phyloP scores from a whole-genome alignment of 2,329 filamentous ascomycete species.

The Scopulariopsis brevicaulis region DNA sequence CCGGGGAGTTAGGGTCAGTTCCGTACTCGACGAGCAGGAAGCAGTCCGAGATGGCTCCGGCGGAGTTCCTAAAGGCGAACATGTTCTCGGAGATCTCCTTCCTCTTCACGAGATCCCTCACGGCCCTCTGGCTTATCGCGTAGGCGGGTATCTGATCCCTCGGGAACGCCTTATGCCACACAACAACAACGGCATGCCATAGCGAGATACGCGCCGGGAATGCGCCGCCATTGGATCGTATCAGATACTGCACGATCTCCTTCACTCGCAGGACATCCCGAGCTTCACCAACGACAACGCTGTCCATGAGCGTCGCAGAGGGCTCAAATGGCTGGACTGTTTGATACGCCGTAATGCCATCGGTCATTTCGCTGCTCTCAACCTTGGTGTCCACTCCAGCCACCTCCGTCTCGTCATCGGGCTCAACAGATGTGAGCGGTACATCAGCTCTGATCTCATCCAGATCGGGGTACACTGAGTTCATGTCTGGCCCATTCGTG shows the following conservation, averaged over 20 bases:
- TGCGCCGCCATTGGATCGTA: constrained; percentile 29
- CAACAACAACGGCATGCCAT: constrained; percentile 31
- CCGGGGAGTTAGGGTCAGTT: constrained; percentile 27
- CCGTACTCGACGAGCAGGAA: constrained; percentile 29
- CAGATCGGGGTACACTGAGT: not conserved
- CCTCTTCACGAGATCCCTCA: constrained; percentile 24
- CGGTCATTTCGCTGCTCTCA: not conserved
- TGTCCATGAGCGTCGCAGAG: not conserved
- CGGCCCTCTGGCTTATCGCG: constrained; percentile 23
- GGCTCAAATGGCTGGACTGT: not conserved
- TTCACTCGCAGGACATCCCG: constrained; percentile 16
- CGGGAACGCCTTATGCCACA: constrained; percentile 30
- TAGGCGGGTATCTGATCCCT: constrained; percentile 26
- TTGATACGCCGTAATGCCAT: not conserved
- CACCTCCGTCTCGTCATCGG: not conserved
- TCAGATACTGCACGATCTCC: constrained; percentile 28
- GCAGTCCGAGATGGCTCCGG: constrained; percentile 30
- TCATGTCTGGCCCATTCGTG: not conserved
- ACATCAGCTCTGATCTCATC: not conserved
- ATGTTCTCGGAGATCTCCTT: constrained; percentile 25
- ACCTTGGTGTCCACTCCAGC: not conserved
- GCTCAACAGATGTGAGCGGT: not conserved
- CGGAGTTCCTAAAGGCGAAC: constrained; percentile 28
- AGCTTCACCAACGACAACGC: not conserved
- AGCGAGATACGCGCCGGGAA: constrained; percentile 39